phyloP scores from a whole-genome alignment of 2,329 filamentous ascomycete species.

The Colletotrichum sansevieriae region DNA sequence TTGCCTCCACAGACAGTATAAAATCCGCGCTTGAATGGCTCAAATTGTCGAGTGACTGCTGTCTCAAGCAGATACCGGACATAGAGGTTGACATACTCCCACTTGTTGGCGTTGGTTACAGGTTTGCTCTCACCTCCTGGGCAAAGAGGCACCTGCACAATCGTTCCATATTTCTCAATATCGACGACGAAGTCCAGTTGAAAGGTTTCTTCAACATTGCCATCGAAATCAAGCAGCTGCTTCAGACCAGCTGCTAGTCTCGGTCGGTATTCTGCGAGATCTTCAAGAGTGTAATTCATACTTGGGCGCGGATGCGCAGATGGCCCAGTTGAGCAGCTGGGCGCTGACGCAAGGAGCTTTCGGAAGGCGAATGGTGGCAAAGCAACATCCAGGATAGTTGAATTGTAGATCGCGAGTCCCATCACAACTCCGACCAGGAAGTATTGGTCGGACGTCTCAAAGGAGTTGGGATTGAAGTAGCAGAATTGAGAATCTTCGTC shows the following conservation, averaged over 20 bases:
- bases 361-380: slow-evolving; percentile 91
- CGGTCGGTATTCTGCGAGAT: slow-evolving; percentile 86
- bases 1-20: slow-evolving; percentile 93
- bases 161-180: slow-evolving; percentile 80
- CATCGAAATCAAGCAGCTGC: slow-evolving; percentile 84
- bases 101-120: slow-evolving; percentile 87
- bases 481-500: slow-evolving; percentile 92
- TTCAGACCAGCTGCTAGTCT: slow-evolving; percentile 80
- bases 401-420: slow-evolving; percentile 94
- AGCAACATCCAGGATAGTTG: slow-evolving; percentile 89
- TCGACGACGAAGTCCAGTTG: slow-evolving; percentile 85
- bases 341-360: slow-evolving; percentile 84
- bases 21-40: slow-evolving; percentile 94
- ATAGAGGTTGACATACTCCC: slow-evolving; percentile 89
- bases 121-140: slow-evolving; percentile 78
- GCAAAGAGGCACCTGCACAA: slow-evolving; percentile 77
- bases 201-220: slow-evolving; percentile 84
- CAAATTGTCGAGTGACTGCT: slow-evolving; percentile 84
- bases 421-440: slow-evolving; percentile 90
- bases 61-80: slow-evolving; percentile 84
- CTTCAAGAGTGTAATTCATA: slow-evolving; percentile 83
- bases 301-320: slow-evolving; percentile 68
- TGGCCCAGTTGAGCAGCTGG: slow-evolving; percentile 67
- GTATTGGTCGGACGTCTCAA: slow-evolving; percentile 92
- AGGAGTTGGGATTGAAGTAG: slow-evolving; percentile 92